Evolutionary conservation across 345 rosid species (phyloP).

Genomic region (Odontarrhena argentea): DNA sequence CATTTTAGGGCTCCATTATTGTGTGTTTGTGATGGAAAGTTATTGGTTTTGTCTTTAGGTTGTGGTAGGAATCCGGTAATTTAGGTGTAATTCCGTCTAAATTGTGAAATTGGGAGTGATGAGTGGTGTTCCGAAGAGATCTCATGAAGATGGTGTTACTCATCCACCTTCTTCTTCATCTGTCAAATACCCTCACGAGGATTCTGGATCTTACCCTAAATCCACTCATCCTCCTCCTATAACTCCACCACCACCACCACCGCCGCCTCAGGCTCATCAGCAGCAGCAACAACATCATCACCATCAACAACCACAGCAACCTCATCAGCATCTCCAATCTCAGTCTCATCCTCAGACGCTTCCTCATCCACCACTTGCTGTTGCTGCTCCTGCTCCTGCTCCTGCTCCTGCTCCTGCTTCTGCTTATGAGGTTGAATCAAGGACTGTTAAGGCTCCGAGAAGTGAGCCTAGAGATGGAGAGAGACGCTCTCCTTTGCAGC

Average conservation of each 20-base stretch:
- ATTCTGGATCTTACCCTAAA: constrained; percentile 60
- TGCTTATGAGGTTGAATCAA: constrained; percentile 63
- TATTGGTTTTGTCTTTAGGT: constrained; percentile 3
- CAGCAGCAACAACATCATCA: constrained; percentile 48
- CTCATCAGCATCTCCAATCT: constrained; percentile 46
- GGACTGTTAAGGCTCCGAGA: constrained; percentile 64
- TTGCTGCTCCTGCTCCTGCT: constrained; percentile 19
- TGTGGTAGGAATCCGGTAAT: constrained; percentile 5
- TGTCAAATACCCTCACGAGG: constrained; percentile 75
- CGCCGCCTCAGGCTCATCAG: constrained; percentile 45
- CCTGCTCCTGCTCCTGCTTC: constrained; percentile 33
- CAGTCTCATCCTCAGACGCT: constrained; percentile 43
- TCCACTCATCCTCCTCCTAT: constrained; percentile 37
- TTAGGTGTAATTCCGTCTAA: constrained; percentile 5
- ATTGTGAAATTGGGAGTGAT: constrained; percentile 39
- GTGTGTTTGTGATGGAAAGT: constrained; percentile 20
- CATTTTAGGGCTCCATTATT: constrained; percentile 29
- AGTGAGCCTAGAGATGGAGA: constrained; percentile 74
- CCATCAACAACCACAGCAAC: not conserved
- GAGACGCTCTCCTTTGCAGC: constrained; percentile 80
- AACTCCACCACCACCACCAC: constrained; percentile 40
- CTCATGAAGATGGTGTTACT: constrained; percentile 76
- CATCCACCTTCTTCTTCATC: constrained; percentile 70
- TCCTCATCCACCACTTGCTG: constrained; percentile 41
- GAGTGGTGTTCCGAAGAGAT: constrained; percentile 84